Conservation (phyloP, 805 yeast genomes). For the Zygoascus bituminiphila region DNA sequence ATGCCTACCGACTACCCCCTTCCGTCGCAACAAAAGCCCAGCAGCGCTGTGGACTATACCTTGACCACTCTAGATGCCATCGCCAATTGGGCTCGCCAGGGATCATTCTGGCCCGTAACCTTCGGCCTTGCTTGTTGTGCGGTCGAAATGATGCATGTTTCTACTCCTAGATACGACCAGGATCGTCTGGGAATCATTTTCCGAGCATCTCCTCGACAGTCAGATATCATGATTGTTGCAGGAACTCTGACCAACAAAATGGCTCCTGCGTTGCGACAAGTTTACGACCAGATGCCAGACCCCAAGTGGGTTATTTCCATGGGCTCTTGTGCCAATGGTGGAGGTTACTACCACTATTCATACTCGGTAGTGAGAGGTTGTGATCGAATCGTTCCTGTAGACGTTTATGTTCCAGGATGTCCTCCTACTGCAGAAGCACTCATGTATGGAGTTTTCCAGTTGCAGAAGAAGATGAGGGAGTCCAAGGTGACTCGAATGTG, state of each 20-base stretch:
- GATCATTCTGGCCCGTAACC: slow-evolving; percentile 90
- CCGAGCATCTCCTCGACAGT: slow-evolving; percentile 90
- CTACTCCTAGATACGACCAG: slow-evolving; percentile 86
- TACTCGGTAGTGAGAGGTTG: slow-evolving; percentile 87
- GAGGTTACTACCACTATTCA: slow-evolving; percentile 86
- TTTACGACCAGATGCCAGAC: slow-evolving; percentile 89
- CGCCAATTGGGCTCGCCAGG: slow-evolving; percentile 87
- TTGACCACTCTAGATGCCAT: slow-evolving; percentile 73
- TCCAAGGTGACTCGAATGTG: slow-evolving; percentile 76
- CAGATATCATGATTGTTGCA: slow-evolving; percentile 87
- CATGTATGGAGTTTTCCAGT: slow-evolving; percentile 82
- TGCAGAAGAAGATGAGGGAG: slow-evolving; percentile 83
- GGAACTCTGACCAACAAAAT: slow-evolving; percentile 86
- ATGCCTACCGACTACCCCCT: slow-evolving; percentile 65
- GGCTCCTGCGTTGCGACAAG: slow-evolving; percentile 92
- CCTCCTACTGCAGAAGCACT: slow-evolving; percentile 89
- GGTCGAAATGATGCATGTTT: slow-evolving; percentile 91
- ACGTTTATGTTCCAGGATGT: slow-evolving; percentile 86
- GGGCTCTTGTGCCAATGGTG: slow-evolving; percentile 94
- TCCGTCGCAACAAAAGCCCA: slow-evolving; percentile 52
- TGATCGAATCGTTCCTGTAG: slow-evolving; percentile 82
- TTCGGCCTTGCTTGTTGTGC: slow-evolving; percentile 92
- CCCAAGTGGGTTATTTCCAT: slow-evolving; percentile 91
- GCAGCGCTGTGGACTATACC: slow-evolving; percentile 66
- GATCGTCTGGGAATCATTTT: slow-evolving; percentile 87